Evolutionary conservation across 2,329 filamentous ascomycete species (phyloP), one percentile per base, ranked within the genome.

Genomic region (Periconia sp.): DNA sequence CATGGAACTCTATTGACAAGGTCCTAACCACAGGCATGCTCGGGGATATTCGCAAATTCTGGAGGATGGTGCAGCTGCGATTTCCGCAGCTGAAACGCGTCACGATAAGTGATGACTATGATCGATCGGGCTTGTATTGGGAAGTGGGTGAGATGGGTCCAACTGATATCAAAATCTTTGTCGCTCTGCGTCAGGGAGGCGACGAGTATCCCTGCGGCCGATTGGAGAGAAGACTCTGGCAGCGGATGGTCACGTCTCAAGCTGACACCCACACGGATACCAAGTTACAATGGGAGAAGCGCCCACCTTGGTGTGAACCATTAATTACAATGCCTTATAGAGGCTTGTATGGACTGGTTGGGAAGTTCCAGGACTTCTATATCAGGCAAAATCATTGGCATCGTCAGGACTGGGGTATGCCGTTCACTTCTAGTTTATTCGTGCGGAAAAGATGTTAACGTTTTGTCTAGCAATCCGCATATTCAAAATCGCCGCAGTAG

Each of bases 171-270:
- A 43, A 48, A n/a, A 41, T 57, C 33, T 51, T 41, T 20, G 35
- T 52, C 41, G 46, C 44, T 30, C 40, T 47, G 2, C 20, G 44
- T n/a, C 45, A 47, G 11, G 1, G 43, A 7, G 17, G 23, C 20
- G 45, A 44, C 27, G 18, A 23, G 42, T 44, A 9, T 13, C 9
- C 20, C 45, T 19, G 50, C 27, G 33, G 43, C 40, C 52, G 44
- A 35, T 19, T 35, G 43, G 41, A 49, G 42, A 54, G 52, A 30
- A 41, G 42, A 40, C 37, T 54, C 9, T 55, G 55, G 55, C 52
- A 44, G 47, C 23, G 23, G 23, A 41, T 27, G 43, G 33, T 31
- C 13, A 20, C 33, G n/a, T 10, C 18, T 46, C 44, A 52, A 44
- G 31, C 20, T 30, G 6, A 52, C 10, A 15, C 3, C 30, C 37